Evolutionary conservation across 306 rosid genomes (phyloP).

Genomic region (Carpinus viminea): DNA sequence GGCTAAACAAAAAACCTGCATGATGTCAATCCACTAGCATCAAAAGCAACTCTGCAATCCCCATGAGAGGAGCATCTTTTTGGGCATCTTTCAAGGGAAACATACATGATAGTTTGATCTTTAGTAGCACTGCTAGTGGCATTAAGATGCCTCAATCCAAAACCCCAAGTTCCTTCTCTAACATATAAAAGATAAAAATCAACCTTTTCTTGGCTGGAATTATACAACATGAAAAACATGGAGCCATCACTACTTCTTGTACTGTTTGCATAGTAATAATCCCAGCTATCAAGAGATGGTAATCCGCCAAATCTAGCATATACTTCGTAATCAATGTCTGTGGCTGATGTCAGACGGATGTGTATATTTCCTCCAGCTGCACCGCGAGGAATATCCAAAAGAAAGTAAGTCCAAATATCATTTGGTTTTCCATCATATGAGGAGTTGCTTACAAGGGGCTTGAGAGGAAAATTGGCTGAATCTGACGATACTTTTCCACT

Average conservation of each 20-base stretch:
- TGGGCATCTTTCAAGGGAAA: slow-evolving; percentile 93
- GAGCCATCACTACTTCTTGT: slow-evolving; percentile 66
- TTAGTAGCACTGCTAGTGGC: slow-evolving; percentile 40
- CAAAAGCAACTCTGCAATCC: slow-evolving; percentile 60
- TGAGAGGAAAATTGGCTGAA: slow-evolving; percentile 76
- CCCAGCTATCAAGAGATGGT: slow-evolving; percentile 78
- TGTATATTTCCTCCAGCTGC: slow-evolving; percentile 90
- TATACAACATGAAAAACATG: too few relatives aligned
- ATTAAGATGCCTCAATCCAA: too few relatives aligned
- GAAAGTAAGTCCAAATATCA: slow-evolving; percentile 72
- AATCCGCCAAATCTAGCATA: slow-evolving; percentile 91
- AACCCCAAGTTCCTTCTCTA: too few relatives aligned
- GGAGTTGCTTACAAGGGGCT: slow-evolving; percentile 61
- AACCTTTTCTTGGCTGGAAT: too few relatives aligned
- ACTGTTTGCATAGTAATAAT: too few relatives aligned
- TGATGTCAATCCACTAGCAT: slow-evolving; percentile 78
- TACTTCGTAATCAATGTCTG: slow-evolving; percentile 57
- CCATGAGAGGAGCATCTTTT: slow-evolving; percentile 82
- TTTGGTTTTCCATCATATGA: slow-evolving; percentile 42
- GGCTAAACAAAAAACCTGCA: slow-evolving; percentile 66
- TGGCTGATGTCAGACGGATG: slow-evolving; percentile 56
- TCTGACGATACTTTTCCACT: slow-evolving; percentile 45
- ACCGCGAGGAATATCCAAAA: slow-evolving; percentile 77
- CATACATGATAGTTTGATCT: slow-evolving; percentile 66
- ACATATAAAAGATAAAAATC: too few relatives aligned